Base-by-base conservation (phyloP, 371 early-diverging fungal species). In the Haplosporangium sp. region DNA sequence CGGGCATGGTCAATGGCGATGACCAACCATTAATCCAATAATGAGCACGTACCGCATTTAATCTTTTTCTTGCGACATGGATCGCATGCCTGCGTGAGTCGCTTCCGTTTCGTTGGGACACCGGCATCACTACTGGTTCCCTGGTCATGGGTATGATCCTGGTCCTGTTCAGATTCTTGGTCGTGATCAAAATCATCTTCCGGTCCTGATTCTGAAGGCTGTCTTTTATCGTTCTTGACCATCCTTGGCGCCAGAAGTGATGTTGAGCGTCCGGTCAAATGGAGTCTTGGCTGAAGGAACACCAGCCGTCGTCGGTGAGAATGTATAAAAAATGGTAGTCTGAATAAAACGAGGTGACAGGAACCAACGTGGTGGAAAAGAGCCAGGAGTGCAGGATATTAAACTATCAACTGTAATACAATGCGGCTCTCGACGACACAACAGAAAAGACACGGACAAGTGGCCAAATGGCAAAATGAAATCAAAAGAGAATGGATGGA, bases 51-150 rank as follows among this genome's bases (percentile, higher is more conserved):
- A 77, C 79, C 82, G 40, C 81, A 79, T 53, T 81, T 81, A 55
- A 91, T 91, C 85, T 94, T 94, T 73, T 91, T 91, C 81, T 91
- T 91, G 65, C 90, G 83, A 81, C 95, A 95, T 6, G 85, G 77
- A 59, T 92, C 90, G 67, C 95, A 95, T 6, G 95, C 95, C 82
- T 93, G 93, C 3, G 92, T 93, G 9, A 90, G 86, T 56, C 94
- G 82, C 69, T 89, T 87, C 42, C 93, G 82, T 69, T 92, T 92
- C 23, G 61, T 50, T 6, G 70, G 66, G 3, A 62, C 40, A 1
- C 40, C 38, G 14, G 43, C 70, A 20, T 75, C 65, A 21, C 13
- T 55, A 36, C 40, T 20, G 5, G 50, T 29, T 38, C 53, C 74
- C 2, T 65, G 51, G 42, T 65, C 65, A 6, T 63, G 36, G 16